Conservation (phyloP, 2,329 filamentous ascomycete species). For the Colletotrichum sp. region DNA sequence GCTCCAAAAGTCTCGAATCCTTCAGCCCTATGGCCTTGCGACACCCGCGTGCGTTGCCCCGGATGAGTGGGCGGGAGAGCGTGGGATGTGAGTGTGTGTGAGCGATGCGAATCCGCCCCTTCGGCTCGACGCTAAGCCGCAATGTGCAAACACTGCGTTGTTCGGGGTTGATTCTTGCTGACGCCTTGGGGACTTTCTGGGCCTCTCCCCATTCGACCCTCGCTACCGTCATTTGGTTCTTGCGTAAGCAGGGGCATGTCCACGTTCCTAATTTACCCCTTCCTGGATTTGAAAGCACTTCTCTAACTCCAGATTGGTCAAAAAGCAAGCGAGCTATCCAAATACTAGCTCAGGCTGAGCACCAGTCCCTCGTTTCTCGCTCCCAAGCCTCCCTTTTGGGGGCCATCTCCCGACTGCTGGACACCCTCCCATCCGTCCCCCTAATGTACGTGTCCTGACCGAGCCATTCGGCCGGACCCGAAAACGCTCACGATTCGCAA, state of each 20-base stretch:
- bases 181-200: not conserved
- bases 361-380: not conserved
- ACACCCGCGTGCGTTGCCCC: not conserved
- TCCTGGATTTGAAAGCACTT: not conserved
- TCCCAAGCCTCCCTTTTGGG: not conserved
- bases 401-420: not conserved
- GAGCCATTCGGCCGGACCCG: conserved; percentile 7
- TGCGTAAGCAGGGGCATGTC: conserved; percentile 3
- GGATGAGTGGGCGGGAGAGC: not conserved
- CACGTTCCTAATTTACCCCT: not conserved
- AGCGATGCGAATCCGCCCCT: not conserved
- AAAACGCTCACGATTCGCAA: not conserved
- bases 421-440: not conserved
- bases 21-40: conserved; percentile 16
- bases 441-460: not conserved
- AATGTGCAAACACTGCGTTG: not conserved
- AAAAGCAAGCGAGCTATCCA: not conserved
- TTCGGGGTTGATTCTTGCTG: conserved; percentile 3
- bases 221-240: not conserved
- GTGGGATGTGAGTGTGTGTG: not conserved
- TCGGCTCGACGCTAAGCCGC: conserved; percentile 11
- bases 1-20: conserved; percentile 4
- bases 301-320: not conserved
- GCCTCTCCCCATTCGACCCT: not conserved
- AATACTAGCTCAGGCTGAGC: not conserved